A percentile compares a stretch with the other conserved stretches of the same genome.
Conservation (phyloP, 225 moss, liverwort and hornwort species). For the Neckera pumila region DNA sequence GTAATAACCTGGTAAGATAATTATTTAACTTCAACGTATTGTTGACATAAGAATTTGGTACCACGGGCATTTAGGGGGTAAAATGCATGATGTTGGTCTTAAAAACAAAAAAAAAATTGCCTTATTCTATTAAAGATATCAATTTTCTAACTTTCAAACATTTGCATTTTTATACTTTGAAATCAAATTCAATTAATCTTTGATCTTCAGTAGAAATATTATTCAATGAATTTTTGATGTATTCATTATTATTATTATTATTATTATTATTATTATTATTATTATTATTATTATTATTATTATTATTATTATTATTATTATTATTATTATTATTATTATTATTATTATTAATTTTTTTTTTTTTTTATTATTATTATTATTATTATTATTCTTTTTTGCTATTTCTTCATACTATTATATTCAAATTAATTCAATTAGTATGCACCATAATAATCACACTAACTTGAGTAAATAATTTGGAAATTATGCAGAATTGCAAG, state of each 20-base stretch:
- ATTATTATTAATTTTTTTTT: too few relatives aligned
- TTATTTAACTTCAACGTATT: neutral
- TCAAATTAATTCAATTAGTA: neutral
- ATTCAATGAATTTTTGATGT: neutral
- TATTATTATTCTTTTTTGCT: too few relatives aligned
- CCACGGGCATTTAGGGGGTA: neutral
- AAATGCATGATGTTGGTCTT: neutral
- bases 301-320: too few relatives aligned
- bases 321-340: too few relatives aligned
- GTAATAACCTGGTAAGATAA: neutral
- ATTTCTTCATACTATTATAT: neutral
- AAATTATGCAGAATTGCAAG: neutral
- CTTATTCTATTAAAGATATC: too few relatives aligned
- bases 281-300: too few relatives aligned
- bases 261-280: too few relatives aligned
- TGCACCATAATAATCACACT: neutral
- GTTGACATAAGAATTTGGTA: rapidly evolving
- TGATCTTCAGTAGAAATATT: neutral
- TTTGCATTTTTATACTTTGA: too few relatives aligned
- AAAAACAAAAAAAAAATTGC: neutral
- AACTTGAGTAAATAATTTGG: neutral
- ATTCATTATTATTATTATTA: too few relatives aligned
- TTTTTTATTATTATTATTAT: too few relatives aligned
- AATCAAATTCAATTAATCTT: neutral
- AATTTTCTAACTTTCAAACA: too few relatives aligned